Conservation (phyloP, 306 rosid species). For the Albizia julibrissin region DNA sequence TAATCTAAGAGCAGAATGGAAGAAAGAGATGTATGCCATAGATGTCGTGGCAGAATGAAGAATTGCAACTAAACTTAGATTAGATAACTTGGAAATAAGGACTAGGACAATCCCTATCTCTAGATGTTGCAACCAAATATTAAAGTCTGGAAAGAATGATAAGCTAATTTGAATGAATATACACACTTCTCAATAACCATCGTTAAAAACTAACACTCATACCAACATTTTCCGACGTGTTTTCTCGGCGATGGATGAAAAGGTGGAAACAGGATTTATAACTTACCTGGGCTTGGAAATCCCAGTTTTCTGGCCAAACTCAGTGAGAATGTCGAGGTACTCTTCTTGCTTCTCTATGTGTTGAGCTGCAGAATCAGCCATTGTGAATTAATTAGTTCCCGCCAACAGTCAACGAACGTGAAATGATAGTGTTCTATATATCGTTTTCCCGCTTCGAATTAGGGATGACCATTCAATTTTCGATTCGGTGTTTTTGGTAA, state of each 20-base stretch:
- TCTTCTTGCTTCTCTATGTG: conserved; percentile 44
- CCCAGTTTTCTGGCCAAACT: conserved; percentile 68
- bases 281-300: conserved; percentile 70
- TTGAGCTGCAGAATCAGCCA: conserved; percentile 41
- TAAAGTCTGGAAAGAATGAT: neutral
- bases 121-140: neutral
- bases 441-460: neutral
- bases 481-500: too few relatives aligned
- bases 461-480: too few relatives aligned
- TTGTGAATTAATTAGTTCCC: neutral
- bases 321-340: conserved; percentile 71
- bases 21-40: neutral
- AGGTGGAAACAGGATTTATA: conserved; percentile 17
- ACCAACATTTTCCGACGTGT: neutral
- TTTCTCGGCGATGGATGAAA: neutral
- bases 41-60: neutral
- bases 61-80: neutral
- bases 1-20: neutral
- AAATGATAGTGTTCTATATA: neutral
- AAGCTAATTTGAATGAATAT: neutral
- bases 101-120: neutral
- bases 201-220: neutral
- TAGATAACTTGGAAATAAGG: neutral
- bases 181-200: neutral
- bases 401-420: neutral